Base-by-base conservation (phyloP, 305 asterid species). In the Fraxinus ornus region DNA sequence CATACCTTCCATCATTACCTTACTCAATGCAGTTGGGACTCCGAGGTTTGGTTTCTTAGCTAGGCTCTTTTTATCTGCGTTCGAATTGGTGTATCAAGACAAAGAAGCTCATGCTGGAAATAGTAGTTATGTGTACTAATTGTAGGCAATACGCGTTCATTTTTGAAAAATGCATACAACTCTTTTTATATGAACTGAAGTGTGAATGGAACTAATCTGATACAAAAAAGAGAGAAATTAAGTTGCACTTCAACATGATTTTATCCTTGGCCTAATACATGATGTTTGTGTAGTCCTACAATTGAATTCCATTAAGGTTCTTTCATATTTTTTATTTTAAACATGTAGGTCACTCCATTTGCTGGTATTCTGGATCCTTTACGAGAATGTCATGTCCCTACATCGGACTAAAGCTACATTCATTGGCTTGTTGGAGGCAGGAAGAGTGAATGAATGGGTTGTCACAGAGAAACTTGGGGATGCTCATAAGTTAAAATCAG, bases 381-480 rank as follows among this genome's bases (percentile, higher is more conserved):
- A 91, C 83, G 98, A 95, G 91, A 95, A 93, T 77, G 97, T 92
- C 3, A 90, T 93, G 97, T 90, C 98, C 0, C 89, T 95, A 0
- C 98, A 94, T 86, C 95, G 99, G 24, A 85, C 97, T 0, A 95
- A 92, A 73, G 98, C 97, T 28, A 89, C 95, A 57, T 83, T 94
- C 87, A 85, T 90, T 15, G 99, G 98, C 8, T 80, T 95, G 86
- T 76, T 94, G 77, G 99, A 91, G 90, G 90, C 91, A 0, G 94
- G 88, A n/a, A 85, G 98, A 77, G 98, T 91, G 55, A 94, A 95
- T 71, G 97, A 95, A 88, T 95, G 98, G 98, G 88, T 94, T 28
- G 97, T 94, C 13, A 95, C 99, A 0, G 96, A 94, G 85, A 95
- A 95, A 86, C 92, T 94, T 4, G 99, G 99, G 1, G 95, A 90